A percentile compares a stretch with the other conserved stretches of the same genome.
Conservation (phyloP, 495 filamentous ascomycete genomes). For the Cudoniella acicularis region DNA sequence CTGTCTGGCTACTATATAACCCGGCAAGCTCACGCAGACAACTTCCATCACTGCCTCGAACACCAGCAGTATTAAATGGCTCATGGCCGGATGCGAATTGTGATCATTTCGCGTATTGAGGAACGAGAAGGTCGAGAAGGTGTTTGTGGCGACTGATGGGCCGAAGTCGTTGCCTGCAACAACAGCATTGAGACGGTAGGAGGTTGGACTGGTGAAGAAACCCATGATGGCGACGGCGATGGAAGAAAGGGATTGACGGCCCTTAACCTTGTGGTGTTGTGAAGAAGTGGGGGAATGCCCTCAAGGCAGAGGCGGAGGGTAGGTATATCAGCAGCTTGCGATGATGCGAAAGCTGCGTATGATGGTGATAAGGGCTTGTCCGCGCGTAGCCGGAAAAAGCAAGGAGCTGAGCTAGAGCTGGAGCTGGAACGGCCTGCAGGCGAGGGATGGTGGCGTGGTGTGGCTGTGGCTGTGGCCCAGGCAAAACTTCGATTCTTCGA, state of each 20-base stretch:
- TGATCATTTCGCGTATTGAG: conserved; percentile 11
- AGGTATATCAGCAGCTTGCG: not conserved
- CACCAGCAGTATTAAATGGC: conserved; percentile 77
- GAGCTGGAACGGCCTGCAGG: not conserved
- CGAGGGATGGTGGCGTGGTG: not conserved
- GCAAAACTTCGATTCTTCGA: no score
- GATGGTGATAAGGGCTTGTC: not conserved
- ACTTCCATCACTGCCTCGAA: conserved; percentile 97
- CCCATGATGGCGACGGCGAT: conserved; percentile 25
- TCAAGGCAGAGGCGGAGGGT: not conserved
- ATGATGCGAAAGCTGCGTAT: not conserved
- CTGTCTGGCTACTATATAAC: conserved; percentile 85
- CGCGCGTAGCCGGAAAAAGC: not conserved
- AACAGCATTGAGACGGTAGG: conserved; percentile 54
- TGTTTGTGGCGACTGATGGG: conserved; percentile 25
- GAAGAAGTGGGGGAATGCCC: not conserved
- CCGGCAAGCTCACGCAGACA: conserved; percentile 88
- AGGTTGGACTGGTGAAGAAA: conserved; percentile 57
- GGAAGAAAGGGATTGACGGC: conserved; percentile 13
- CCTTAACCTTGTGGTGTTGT: conserved; percentile 14
- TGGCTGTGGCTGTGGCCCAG: no score
- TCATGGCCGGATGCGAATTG: conserved; percentile 55
- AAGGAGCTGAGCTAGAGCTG: not conserved
- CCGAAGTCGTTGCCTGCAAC: conserved; percentile 36
- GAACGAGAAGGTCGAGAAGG: conserved; percentile 11